Evolutionary conservation across 129 eudicot genomes (phyloP), one percentile per base, ranked within the genome.

Genomic region (Pittosporum tobira): DNA sequence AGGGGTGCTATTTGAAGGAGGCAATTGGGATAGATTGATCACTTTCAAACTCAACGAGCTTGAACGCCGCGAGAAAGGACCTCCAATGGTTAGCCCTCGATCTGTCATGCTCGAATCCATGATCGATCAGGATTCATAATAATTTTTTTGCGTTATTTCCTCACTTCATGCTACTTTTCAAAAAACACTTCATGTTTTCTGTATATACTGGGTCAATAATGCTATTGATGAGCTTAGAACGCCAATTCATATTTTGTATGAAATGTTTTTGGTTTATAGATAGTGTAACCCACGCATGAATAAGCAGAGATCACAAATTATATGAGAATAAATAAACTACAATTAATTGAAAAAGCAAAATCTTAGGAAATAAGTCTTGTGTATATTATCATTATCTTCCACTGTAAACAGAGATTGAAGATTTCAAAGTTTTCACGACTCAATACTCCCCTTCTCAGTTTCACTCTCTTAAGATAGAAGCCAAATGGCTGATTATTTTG

Each of bases 1-100:
- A 28, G 95, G 94, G 24, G 95, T 90, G 78, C 73, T 90, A 44
- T 90, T 90, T 78, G 94, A 89, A 77, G 97, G 95, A 28, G 97
- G 97, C 52, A 85, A 80, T 70, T 90, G 97, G 95, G 94, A 85
- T 69, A 70, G 86, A 38, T 38, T 90, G 67, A 73, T 77, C 61
- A 82, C 75, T 14, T 89, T 89, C 61, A 73, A 80, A 74, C 76
- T 85, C 40, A 68, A 79, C 2, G 95, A 89, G 72, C 95, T 88
- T 12, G 93, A 88, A 74, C 87, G 94, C 24, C 77, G 94, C 0
- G 85, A 84, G 61, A 84, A 88, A 57, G 96, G 97, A 22, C 97
- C 97, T 20, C 94, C 97, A 0, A 84, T 88, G 97, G 91, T 82
- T 19, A 88, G 84, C 38, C 91, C 88, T 2, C 63, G 71, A 62